Evolutionary conservation across 2,329 filamentous ascomycete species (phyloP).

Genomic region (Penicillium paneum): DNA sequence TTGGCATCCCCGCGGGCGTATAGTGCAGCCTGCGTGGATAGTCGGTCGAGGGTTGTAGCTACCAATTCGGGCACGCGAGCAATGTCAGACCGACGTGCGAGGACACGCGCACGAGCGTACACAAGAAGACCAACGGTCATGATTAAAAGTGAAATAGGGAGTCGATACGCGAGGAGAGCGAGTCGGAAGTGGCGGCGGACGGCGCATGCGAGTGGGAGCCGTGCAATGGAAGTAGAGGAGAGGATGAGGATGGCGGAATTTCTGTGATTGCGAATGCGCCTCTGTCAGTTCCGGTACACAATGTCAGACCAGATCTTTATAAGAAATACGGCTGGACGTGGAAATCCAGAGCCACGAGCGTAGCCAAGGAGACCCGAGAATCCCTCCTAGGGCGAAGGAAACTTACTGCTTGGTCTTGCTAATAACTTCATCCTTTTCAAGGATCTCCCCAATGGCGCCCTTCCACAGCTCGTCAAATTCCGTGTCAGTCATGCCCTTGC

Average conservation of each 20-base stretch:
- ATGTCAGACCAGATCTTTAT: slow-evolving; percentile 49
- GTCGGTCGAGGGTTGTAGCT: slow-evolving; percentile 74
- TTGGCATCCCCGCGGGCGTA: slow-evolving; percentile 63
- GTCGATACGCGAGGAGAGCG: slow-evolving; percentile 50
- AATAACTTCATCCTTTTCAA: slow-evolving; percentile 59
- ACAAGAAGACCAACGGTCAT: slow-evolving; percentile 48
- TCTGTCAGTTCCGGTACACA: slow-evolving; percentile 73
- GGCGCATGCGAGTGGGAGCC: slow-evolving; percentile 70
- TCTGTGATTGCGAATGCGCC: slow-evolving; percentile 69
- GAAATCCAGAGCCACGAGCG: slow-evolving; percentile 20
- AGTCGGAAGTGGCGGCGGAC: slow-evolving; percentile 48
- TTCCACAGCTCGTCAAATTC: slow-evolving; percentile 84
- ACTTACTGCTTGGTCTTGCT: slow-evolving; percentile 59
- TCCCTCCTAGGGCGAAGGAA: slow-evolving; percentile 10
- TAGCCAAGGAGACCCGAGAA: slow-evolving; percentile 16
- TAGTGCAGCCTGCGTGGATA: slow-evolving; percentile 80
- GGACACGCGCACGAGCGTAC: slow-evolving; percentile 65
- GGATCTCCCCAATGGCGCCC: slow-evolving; percentile 49
- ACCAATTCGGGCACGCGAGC: slow-evolving; percentile 79
- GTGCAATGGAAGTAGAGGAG: slow-evolving; percentile 84
- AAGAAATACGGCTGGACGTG: slow-evolving; percentile 18
- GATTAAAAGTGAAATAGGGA: slow-evolving; percentile 49
- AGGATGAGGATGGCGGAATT: slow-evolving; percentile 64
- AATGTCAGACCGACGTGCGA: slow-evolving; percentile 61
- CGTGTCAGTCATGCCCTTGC: slow-evolving; percentile 76